Evolutionary conservation across 2,329 filamentous ascomycete genomes (phyloP).

Genomic region (Albophoma yamanashiensis): DNA sequence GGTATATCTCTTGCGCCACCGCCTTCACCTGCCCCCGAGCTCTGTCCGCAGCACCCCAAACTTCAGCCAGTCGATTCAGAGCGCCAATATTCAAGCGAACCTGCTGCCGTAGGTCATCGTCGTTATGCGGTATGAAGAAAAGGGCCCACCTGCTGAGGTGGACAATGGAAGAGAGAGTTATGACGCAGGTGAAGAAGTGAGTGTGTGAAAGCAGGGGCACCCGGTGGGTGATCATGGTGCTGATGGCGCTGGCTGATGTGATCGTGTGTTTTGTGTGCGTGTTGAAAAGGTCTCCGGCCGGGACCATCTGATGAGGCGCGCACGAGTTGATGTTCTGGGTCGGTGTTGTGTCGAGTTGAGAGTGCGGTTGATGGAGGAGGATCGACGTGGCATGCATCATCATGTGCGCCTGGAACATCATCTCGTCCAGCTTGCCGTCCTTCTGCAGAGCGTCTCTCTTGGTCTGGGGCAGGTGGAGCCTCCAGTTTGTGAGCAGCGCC

Average conservation of each 20-base stretch:
- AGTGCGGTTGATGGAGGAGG: constrained; percentile 69
- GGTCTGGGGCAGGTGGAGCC: constrained; percentile 61
- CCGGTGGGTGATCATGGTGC: constrained; percentile 63
- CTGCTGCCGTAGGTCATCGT: constrained; percentile 60
- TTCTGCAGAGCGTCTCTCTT: constrained; percentile 62
- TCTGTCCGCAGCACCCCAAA: constrained; percentile 62
- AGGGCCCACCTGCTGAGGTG: constrained; percentile 71
- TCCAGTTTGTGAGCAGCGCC: constrained; percentile 58
- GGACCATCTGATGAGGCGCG: constrained; percentile 45
- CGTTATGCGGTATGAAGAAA: constrained; percentile 47
- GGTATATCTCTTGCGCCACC: constrained; percentile 68
- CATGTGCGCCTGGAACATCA: constrained; percentile 88
- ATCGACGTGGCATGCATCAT: constrained; percentile 58
- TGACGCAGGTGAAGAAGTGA: constrained; percentile 73
- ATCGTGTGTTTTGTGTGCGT: constrained; percentile 73
- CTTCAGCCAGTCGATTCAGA: constrained; percentile 54
- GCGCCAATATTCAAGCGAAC: constrained; percentile 72
- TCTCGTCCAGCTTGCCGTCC: constrained; percentile 68
- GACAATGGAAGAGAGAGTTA: constrained; percentile 70
- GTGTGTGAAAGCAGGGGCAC: constrained; percentile 63
- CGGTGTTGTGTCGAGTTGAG: constrained; percentile 57
- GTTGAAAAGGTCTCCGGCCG: constrained; percentile 42
- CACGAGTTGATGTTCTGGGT: constrained; percentile 53
- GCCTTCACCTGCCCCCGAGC: constrained; percentile 65
- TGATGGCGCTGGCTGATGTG: constrained; percentile 67